Percentiles rank a stretch among this genome's conserved stretches.
These are phyloP conservation scores for Gentiana macrophylla DNA, from an alignment of 257 asterid species.

Conservation along the genomic window DNA sequence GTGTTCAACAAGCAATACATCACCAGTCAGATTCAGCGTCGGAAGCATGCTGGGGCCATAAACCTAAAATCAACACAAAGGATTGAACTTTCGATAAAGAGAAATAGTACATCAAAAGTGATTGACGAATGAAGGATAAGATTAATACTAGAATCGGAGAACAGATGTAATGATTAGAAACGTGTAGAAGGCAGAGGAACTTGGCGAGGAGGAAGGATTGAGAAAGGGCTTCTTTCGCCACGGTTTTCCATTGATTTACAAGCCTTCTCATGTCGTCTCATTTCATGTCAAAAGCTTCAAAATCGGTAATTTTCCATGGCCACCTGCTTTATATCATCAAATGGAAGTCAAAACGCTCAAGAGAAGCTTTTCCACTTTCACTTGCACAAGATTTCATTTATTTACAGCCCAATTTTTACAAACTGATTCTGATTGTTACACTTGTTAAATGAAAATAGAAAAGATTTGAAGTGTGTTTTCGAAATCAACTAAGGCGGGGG, in stretches of 20 bases:
- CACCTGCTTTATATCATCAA: no score
- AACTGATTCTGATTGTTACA: no score
- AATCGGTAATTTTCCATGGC: no score
- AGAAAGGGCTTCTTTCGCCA: conserved; percentile 45
- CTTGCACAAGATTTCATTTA: no score
- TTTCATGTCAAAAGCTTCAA: not conserved
- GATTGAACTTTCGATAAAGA: not conserved
- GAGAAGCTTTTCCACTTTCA: no score
- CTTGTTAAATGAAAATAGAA: no score
- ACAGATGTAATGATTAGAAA: conserved; percentile 54
- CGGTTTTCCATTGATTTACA: conserved; percentile 31
- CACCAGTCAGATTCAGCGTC: conserved; percentile 83
- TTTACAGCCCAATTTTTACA: no score
- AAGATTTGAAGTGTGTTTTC: no score
- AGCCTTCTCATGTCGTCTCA: conserved; percentile 20
- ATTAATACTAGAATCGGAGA: conserved; percentile 55
- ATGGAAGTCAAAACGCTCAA: no score
- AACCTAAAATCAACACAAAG: conserved; percentile 31
- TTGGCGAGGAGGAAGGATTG: conserved; percentile 47
- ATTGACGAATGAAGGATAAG: not conserved
- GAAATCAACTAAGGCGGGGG: no score
- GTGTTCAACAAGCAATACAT: conserved; percentile 69
- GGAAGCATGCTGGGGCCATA: conserved; percentile 98
- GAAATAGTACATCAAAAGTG: not conserved
- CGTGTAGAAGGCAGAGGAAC: conserved; percentile 65